These are phyloP conservation scores for Triticum dicoccoides DNA, from an alignment of 176 grass and related monocot genomes.

Conservation along the genomic window DNA sequence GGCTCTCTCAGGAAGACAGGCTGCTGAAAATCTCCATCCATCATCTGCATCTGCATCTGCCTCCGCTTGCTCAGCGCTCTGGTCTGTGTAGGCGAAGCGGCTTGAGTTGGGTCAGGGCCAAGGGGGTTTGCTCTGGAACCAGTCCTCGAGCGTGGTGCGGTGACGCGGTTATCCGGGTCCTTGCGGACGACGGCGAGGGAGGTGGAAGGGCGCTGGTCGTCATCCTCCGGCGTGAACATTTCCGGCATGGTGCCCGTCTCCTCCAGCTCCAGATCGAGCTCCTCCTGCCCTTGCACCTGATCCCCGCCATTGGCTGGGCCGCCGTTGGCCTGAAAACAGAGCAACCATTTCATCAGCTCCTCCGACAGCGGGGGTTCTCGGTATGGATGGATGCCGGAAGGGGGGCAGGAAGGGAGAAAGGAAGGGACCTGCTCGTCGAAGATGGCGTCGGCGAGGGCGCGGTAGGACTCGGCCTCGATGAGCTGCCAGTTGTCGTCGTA, in stretches of 20 bases:
- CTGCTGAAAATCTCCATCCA: not conserved
- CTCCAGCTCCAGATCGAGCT: not conserved
- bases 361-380: no score
- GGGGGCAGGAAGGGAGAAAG: not conserved
- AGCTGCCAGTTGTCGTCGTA: slow-evolving; percentile 64
- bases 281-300: not conserved
- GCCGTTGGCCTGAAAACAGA: not conserved
- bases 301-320: not conserved
- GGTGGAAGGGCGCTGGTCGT: not conserved
- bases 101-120: no score
- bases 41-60: not conserved
- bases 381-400: not conserved
- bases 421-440: slow-evolving; percentile 9
- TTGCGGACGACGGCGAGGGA: not conserved
- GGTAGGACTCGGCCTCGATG: slow-evolving; percentile 75
- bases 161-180: not conserved
- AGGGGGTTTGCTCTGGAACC: no score
- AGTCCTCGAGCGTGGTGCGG: no score
- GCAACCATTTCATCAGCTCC: not conserved
- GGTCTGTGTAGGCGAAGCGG: no score
- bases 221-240: not conserved
- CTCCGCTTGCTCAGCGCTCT: not conserved
- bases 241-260: not conserved
- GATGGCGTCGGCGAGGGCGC: slow-evolving; percentile 57
- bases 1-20: slow-evolving; percentile 43